Evolutionary conservation across 2,329 filamentous ascomycete genomes (phyloP), one percentile per base, ranked within the genome.

Genomic region (Trichocomaceae sp.): DNA sequence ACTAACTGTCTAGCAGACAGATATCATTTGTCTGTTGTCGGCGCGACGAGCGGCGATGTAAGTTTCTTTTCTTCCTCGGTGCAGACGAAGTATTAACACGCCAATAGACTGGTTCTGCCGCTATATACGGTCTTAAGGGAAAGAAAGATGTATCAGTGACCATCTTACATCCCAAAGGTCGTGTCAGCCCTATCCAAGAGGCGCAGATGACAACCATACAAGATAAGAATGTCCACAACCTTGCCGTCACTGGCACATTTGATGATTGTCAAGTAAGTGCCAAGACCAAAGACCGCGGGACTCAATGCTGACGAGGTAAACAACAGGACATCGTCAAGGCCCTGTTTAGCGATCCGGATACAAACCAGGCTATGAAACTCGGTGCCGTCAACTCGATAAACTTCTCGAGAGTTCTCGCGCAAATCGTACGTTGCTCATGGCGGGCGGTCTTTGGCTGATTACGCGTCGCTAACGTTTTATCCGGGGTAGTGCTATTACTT

Each of bases 81-180:
- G 13, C 26, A 12, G 13, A 15, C 12, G 8, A 15, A 10, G 2
- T 41, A 19, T 39, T 50, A 26, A 50, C 10, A 10, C 22, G 33
- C 17, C n/a, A 23, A 41, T 50, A 50, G 47, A 97, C 92, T 26
- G 92, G 92, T 22, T 96, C 90, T 26, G 92, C 92, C 10, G 93
- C 93, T 61, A 97, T 99, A 63, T 96, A 97, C 68, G 93, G 93
- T 54, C 79, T 99, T 53, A 79, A 91, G 50, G 90, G 91, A 53
- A 97, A 97, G 83, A 91, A 95, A 75, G 93, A 99, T 78, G 88
- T 96, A 15, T 95, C 90, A 0, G 88, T 97, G 52, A 93, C 95
- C 76, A 97, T 99, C 68, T 81, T 97, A 65, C 87, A 92, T 71
- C 93, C 93, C 23, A 88, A 93, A 72, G 92, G 90, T 59, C 87